Conservation (phyloP, 1,284 basidiomycete species). For the Sphaerobolus stellatus region DNA sequence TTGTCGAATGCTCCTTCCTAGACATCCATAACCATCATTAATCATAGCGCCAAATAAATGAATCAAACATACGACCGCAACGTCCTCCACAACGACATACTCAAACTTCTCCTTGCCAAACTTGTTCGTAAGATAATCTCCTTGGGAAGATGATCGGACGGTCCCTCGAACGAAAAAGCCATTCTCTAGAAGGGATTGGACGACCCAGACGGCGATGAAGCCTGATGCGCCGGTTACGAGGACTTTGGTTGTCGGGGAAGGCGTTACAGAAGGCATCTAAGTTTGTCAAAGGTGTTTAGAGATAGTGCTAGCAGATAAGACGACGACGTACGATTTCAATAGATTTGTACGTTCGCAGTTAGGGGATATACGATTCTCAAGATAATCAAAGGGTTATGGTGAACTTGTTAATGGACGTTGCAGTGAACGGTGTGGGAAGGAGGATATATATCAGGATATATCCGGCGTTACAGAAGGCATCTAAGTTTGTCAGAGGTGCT, state of each 20-base stretch:
- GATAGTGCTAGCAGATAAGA: no score
- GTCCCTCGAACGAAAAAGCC: slow-evolving; percentile 52
- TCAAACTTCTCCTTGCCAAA: slow-evolving; percentile 45
- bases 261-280: slow-evolving; percentile 35
- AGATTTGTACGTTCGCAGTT: no score
- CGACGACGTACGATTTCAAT: no score
- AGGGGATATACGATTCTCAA: no score
- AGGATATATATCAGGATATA: no score
- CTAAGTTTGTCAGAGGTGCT: no score
- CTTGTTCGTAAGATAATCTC: slow-evolving; percentile 35
- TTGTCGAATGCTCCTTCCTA: slow-evolving; percentile 33
- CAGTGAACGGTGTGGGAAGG: no score
- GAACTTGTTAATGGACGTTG: no score
- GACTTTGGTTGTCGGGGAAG: slow-evolving; percentile 29
- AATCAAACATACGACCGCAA: slow-evolving; percentile 26
- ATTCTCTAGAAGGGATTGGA: slow-evolving; percentile 38
- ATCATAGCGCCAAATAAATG: not conserved
- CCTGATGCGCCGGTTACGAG: slow-evolving; percentile 43
- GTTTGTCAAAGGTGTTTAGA: slow-evolving; percentile 25
- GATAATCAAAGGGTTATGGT: no score
- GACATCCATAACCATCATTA: not conserved
- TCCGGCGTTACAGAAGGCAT: no score
- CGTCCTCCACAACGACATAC: slow-evolving; percentile 46
- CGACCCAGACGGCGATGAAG: slow-evolving; percentile 42
- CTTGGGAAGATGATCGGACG: slow-evolving; percentile 41